Evolutionary conservation across 169 alveolate species (phyloP), one percentile per base, ranked within the genome.

Genomic region (Plasmodium gaboni): DNA sequence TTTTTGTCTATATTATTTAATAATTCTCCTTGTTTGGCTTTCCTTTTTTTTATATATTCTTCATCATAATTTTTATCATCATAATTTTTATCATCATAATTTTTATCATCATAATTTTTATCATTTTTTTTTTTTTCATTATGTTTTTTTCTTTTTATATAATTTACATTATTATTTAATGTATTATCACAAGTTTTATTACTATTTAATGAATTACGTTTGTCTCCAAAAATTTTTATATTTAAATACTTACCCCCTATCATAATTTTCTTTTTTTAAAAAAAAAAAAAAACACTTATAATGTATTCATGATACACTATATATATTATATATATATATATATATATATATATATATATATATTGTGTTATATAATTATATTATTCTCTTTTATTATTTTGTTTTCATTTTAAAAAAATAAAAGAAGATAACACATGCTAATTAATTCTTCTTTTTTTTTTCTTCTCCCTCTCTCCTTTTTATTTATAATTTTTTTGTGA

Each of bases 181-280:
- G 86, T 26, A 32, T 51, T 57, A 48, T 59, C 89, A 6, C 48
- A 55, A 53, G 7, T 53, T 2, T 50, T 17, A 1, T 51, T 76
- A 22, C 50, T 64, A 26, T 19, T 59, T 0, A 67, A n/a, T 24
- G 85, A 42, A 26, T 69, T 38, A 12, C 69, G 68, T 51, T 68
- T 83, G 3, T 83, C 91, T 24, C 91, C 60, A 73, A 83, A 83
- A 46, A 83, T 60, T 26, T 55, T 83, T 48, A 83, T 24, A 63
- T 83, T 83, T 26, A 83, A 48, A 22, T 83, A 83, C 48, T 83
- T 83, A 10, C 91, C 85, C 8, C 91, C 85, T 48, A 83, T 12
- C 91, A 83, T 83, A 28, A 10, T 83, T 74, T 59, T 22, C 17
- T 19, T 19, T 19, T 19, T 19, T 19, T 19, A 19, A 19, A 19